Conservation (phyloP, 179 eudicot genomes). For the Beta corolliflora region DNA sequence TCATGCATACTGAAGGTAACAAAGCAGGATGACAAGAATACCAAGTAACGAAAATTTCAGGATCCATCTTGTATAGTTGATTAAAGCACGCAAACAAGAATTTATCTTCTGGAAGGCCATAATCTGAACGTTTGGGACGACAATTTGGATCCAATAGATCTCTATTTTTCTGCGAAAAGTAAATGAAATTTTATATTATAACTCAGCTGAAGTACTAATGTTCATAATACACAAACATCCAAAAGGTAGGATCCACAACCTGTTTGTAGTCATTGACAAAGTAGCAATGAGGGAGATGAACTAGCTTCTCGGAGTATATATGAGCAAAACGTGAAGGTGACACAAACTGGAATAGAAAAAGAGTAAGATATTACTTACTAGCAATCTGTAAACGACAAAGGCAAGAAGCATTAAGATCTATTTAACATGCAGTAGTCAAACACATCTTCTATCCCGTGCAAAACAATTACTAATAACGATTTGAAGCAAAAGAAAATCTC, state of each 20-base stretch:
- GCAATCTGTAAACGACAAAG: not conserved
- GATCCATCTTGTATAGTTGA: constrained; percentile 96
- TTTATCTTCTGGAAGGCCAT: constrained; percentile 86
- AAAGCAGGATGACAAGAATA: constrained; percentile 26
- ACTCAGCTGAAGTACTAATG: constrained; percentile 1
- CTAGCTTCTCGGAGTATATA: constrained; percentile 93
- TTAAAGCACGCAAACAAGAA: constrained; percentile 94
- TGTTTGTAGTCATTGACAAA: constrained; percentile 95
- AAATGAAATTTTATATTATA: not conserved
- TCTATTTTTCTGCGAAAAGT: constrained; percentile 59
- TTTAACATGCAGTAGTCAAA: not conserved
- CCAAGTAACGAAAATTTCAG: constrained; percentile 83
- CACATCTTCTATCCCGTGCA: not conserved
- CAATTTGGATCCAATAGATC: constrained; percentile 77
- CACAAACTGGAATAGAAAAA: constrained; percentile 66
- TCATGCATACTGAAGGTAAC: not conserved
- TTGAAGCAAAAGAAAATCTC: not conserved
- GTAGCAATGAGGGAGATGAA: constrained; percentile 93
- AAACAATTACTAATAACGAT: not conserved
- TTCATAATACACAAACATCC: not conserved
- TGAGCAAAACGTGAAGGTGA: constrained; percentile 67
- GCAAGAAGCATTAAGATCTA: not conserved
- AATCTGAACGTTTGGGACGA: constrained; percentile 78
- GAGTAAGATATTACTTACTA: constrained; percentile 1
- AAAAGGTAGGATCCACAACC: constrained; percentile 35